Conservation (phyloP, 108 stramenopile genomes). For the Mayamaea pseudoterrestris region DNA sequence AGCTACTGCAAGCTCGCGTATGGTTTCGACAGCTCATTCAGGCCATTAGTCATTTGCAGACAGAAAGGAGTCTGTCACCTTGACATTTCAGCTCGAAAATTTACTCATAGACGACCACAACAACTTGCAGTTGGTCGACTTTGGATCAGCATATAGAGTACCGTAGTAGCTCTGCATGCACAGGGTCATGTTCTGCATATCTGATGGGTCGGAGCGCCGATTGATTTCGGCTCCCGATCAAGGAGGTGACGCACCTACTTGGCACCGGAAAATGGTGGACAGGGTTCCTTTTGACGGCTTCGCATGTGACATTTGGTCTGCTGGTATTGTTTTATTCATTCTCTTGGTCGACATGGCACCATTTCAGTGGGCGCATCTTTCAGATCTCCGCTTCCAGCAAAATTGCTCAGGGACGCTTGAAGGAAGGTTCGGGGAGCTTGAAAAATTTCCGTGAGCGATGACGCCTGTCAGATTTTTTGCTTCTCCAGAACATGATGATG, state of each 20-base stretch:
- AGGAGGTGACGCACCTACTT: slow-evolving; percentile 77
- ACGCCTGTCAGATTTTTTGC: no score
- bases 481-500: slow-evolving; percentile 73
- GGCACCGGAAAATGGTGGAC: slow-evolving; percentile 66
- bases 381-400: slow-evolving; percentile 44
- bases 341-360: slow-evolving; percentile 63
- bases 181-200: slow-evolving; percentile 30
- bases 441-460: no score
- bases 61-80: slow-evolving; percentile 58
- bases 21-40: slow-evolving; percentile 65
- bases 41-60: slow-evolving; percentile 53
- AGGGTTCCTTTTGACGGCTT: slow-evolving; percentile 58
- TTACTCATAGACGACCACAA: slow-evolving; percentile 35
- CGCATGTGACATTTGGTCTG: slow-evolving; percentile 78
- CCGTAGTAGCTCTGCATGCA: slow-evolving; percentile 43
- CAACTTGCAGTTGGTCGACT: slow-evolving; percentile 29
- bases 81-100: slow-evolving; percentile 71
- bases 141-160: slow-evolving; percentile 63
- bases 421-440: no score
- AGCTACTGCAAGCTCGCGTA: slow-evolving; percentile 36
- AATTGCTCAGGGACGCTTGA: slow-evolving; percentile 39
- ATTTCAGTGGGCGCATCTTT: slow-evolving; percentile 41
- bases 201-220: slow-evolving; percentile 34
- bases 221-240: slow-evolving; percentile 34
- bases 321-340: slow-evolving; percentile 69